Conservation (phyloP, 1,284 basidiomycete genomes). For the Ustilago vetiveriae region DNA sequence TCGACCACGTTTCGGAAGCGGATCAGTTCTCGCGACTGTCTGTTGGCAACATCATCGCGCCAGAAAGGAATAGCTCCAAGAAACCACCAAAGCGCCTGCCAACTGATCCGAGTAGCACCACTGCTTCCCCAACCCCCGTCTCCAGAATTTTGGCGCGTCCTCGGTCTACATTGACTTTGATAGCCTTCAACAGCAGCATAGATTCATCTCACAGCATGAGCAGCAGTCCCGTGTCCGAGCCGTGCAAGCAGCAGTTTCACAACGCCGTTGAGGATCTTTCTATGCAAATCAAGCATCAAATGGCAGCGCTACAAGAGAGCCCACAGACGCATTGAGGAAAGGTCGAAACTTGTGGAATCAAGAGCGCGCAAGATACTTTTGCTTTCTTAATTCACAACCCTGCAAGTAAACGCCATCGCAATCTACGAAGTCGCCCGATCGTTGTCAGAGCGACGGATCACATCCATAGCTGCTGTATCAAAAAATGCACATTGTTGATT, state of each 20-base stretch:
- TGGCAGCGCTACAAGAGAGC: slow-evolving; percentile 34
- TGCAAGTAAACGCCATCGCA: neutral
- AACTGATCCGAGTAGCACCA: slow-evolving; percentile 23
- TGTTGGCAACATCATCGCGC: slow-evolving; percentile 45
- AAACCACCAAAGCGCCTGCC: slow-evolving; percentile 26
- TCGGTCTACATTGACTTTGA: slow-evolving; percentile 22
- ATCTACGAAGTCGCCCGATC: neutral
- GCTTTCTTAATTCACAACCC: neutral
- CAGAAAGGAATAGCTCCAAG: slow-evolving; percentile 31
- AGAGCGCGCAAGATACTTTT: neutral
- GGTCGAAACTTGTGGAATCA: too few relatives aligned
- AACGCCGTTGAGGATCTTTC: slow-evolving; percentile 26
- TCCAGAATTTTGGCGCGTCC: slow-evolving; percentile 20
- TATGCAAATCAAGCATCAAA: slow-evolving; percentile 31
- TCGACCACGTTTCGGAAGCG: slow-evolving; percentile 29
- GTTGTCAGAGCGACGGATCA: too few relatives aligned
- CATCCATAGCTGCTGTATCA: neutral
- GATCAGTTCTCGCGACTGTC: slow-evolving; percentile 25
- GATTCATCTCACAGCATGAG: neutral
- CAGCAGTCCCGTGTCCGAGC: slow-evolving; percentile 14
- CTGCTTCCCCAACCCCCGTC: slow-evolving; percentile 31
- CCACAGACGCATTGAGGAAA: slow-evolving; percentile 25
- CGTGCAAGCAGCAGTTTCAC: slow-evolving; percentile 12
- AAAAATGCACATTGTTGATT: too few relatives aligned
- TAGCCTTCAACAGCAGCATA: slow-evolving; percentile 10